phyloP scores from a whole-genome alignment of 768 basidiomycete genomes.

The Guyanaporus albipodus region DNA sequence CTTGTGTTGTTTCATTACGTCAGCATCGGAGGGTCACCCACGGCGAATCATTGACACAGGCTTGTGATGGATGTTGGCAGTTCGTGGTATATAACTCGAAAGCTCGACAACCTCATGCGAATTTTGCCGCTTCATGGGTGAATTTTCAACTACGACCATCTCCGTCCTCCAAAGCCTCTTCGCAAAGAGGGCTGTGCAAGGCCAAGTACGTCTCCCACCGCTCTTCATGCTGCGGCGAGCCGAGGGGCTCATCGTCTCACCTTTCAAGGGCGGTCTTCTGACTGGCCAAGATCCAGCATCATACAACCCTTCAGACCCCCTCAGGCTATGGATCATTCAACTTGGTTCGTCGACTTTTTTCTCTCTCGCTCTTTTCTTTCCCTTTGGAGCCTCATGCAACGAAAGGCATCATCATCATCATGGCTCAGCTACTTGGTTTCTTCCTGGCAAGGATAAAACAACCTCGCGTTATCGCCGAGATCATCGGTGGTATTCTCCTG shows the following conservation, averaged over 20 bases:
- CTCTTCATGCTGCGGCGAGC: too few relatives aligned
- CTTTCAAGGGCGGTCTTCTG: conserved; percentile 65
- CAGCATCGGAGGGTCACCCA: too few relatives aligned
- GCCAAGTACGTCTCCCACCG: conserved; percentile 25
- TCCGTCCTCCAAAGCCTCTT: conserved; percentile 10
- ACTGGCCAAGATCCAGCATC: conserved; percentile 67
- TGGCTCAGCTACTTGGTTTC: conserved; percentile 71
- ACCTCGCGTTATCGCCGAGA: conserved; percentile 91
- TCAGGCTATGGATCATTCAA: conserved; percentile 76
- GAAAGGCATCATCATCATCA: conserved; percentile 71
- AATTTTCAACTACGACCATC: conserved; percentile 44
- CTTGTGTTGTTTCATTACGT: too few relatives aligned
- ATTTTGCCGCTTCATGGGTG: too few relatives aligned
- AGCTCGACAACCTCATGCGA: too few relatives aligned
- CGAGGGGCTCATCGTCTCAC: neutral
- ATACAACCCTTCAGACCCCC: conserved; percentile 63
- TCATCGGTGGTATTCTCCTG: conserved; percentile 85
- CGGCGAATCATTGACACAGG: too few relatives aligned
- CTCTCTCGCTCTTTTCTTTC: neutral
- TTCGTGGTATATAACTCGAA: too few relatives aligned
- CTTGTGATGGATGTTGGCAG: too few relatives aligned
- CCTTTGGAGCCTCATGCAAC: conserved; percentile 1
- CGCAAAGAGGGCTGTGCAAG: conserved; percentile 20
- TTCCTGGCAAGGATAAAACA: conserved; percentile 69
- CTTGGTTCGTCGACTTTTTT: conserved; percentile 48